A percentile compares a stretch with the other conserved stretches of the same genome.
phyloP scores from a whole-genome alignment of 768 basidiomycete genomes.

The Gymnopilus dilepis region DNA sequence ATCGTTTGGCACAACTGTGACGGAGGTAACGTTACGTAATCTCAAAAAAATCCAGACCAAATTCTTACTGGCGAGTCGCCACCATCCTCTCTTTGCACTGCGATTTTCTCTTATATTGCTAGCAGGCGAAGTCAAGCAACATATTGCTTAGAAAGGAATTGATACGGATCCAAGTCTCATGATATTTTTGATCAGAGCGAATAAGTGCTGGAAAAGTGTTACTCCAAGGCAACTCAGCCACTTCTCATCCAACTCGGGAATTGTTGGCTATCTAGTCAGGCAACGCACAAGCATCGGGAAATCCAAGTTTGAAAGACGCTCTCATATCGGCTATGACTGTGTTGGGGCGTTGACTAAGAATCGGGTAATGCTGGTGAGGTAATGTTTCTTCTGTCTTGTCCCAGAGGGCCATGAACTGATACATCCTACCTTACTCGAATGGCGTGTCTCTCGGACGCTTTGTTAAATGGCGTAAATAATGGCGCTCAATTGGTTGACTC shows the following conservation, averaged over 20 bases:
- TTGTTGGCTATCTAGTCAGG: too few species aligned
- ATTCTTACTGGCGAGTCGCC: background rate
- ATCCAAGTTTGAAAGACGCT: too few species aligned
- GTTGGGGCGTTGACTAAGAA: background rate
- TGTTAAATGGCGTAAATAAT: background rate
- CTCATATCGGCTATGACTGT: too few species aligned
- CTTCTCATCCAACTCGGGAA: too few species aligned
- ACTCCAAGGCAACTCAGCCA: too few species aligned
- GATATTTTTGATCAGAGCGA: too few species aligned
- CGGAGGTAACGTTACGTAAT: constrained; percentile 15
- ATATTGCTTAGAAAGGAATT: too few species aligned
- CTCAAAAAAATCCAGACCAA: too few species aligned
- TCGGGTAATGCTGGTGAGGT: background rate
- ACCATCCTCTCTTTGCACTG: background rate
- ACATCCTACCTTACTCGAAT: background rate
- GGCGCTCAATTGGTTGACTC: background rate
- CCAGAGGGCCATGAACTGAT: background rate
- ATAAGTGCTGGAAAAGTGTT: too few species aligned
- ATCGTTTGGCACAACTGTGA: background rate
- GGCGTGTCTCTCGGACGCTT: background rate
- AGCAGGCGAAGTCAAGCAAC: too few species aligned
- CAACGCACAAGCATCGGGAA: too few species aligned
- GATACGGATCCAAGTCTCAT: too few species aligned
- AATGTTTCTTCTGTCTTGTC: background rate
- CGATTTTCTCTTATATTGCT: background rate